Base-by-base conservation (phyloP, 306 rosid species). In the Corylus heterophylla region DNA sequence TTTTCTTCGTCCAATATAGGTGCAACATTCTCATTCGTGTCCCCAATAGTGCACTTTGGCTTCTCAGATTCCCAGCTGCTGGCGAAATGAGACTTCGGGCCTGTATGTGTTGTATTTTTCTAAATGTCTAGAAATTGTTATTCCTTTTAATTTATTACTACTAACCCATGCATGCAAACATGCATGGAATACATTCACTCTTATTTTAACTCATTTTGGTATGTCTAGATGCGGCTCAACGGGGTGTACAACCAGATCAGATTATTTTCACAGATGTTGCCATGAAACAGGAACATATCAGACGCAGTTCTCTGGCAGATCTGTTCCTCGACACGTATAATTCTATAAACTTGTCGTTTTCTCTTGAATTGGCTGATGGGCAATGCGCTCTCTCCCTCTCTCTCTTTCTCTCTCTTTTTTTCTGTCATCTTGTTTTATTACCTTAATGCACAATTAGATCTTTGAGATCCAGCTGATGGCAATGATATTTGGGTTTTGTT, bases 41-140 rank as follows among this genome's bases (percentile, higher is more conserved):
- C 76, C 96, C 99, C 20, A 90, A 93, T 83, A 91, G 99, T 78
- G 99, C 94, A 22, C 97, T 96, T 74, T 96, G 99, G 99, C 99
- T 96, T 77, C 91, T 96, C 73, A 89, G 92, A 87, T 96, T 96
- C 84, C 99, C 99, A 49, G 99, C 99, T 27, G 94, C 98, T 51
- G 99, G 99, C 11, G 99, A 93, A 90, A 89, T 88, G 92, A 90
- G 97, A 81, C 86, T 96, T 75, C 88, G 94, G 31, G 83, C 93
- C 80, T 93, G 99, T 96, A 86, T 12, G 99, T 80, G 54, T 44
- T 12, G 45, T 78, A 9, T 48, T 79, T 39, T 31, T 14, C 35
- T 31, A 39, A 7, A 16, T 25, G 18, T n/a, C 31, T n/a, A 42
- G 14, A 67, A n/a, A 67, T 67, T 67, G 16, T 67, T 18, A 14